phyloP scores from a whole-genome alignment of 192 early-diverging fungal genomes.

The Backusella parvicylindrica region DNA sequence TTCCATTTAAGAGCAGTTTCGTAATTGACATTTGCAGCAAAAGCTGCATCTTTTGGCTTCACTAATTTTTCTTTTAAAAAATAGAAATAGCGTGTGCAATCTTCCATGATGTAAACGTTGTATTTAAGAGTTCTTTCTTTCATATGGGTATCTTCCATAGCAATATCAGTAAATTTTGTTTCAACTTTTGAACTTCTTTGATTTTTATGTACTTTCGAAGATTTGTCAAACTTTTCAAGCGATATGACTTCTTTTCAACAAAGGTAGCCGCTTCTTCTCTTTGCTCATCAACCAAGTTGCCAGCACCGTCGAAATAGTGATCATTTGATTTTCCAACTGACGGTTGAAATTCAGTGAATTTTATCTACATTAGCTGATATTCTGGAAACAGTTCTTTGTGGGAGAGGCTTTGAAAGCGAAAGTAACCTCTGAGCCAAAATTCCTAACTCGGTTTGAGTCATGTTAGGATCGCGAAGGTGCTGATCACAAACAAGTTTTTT shows the following conservation, averaged over 20 bases:
- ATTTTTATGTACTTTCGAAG: slow-evolving; percentile 7
- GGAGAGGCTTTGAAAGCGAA: no score
- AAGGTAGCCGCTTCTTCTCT: background rate
- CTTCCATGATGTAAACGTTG: background rate
- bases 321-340: no score
- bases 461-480: no score
- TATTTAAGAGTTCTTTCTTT: background rate
- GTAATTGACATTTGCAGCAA: background rate
- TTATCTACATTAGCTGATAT: no score
- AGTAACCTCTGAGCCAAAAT: no score
- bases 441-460: no score
- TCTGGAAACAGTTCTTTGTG: no score
- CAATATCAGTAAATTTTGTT: background rate
- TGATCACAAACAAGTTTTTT: no score
- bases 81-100: background rate
- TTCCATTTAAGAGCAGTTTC: background rate
- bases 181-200: background rate
- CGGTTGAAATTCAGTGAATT: no score
- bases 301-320: no score
- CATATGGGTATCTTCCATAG: background rate
- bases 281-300: no score
- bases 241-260: slow-evolving; percentile 4
- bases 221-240: background rate
- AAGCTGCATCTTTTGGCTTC: background rate
- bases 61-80: background rate